Evolutionary conservation across 805 yeast species (phyloP).

Genomic region (Myxozyma mucilagina): DNA sequence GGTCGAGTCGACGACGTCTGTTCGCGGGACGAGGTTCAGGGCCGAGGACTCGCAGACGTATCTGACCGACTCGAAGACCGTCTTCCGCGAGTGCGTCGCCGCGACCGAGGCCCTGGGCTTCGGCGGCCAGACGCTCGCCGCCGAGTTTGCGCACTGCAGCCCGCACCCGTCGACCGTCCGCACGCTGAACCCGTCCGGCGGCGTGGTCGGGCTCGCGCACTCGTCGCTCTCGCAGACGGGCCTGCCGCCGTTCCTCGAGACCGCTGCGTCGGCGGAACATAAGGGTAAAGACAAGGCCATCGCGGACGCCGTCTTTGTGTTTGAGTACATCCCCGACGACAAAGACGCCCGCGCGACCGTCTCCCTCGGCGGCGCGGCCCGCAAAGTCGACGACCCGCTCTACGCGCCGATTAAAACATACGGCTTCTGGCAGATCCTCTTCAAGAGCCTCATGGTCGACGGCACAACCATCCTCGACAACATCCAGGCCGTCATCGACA

Average conservation of each 20-base stretch:
- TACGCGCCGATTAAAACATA: constrained; percentile 29
- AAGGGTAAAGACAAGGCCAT: too few relatives aligned
- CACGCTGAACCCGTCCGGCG: constrained; percentile 30
- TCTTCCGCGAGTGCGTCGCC: constrained; percentile 28
- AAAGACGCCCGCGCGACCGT: constrained; percentile 10
- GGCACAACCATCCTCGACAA: constrained; percentile 29
- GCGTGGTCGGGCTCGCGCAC: constrained; percentile 31
- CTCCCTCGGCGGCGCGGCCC: constrained; percentile 24
- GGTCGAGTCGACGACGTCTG: constrained; percentile 29
- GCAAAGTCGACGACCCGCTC: constrained; percentile 27
- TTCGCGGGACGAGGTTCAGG: constrained; percentile 26
- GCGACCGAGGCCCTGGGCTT: constrained; percentile 18
- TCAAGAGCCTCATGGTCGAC: constrained; percentile 25
- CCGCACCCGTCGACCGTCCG: constrained; percentile 29
- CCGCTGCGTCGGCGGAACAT: constrained; percentile 5
- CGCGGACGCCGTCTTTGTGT: constrained; percentile 19
- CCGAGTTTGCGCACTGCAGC: constrained; percentile 30
- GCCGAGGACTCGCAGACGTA: constrained; percentile 25
- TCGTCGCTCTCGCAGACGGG: constrained; percentile 27
- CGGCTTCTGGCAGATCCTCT: constrained; percentile 32
- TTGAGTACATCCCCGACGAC: constrained; percentile 23
- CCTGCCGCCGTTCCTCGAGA: constrained; percentile 26
- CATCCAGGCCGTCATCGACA: constrained; percentile 29
- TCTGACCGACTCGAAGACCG: constrained; percentile 22
- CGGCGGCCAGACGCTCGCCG: constrained; percentile 8